phyloP scores from a whole-genome alignment of 106 monocot genomes.

The Acorus gramineus region DNA sequence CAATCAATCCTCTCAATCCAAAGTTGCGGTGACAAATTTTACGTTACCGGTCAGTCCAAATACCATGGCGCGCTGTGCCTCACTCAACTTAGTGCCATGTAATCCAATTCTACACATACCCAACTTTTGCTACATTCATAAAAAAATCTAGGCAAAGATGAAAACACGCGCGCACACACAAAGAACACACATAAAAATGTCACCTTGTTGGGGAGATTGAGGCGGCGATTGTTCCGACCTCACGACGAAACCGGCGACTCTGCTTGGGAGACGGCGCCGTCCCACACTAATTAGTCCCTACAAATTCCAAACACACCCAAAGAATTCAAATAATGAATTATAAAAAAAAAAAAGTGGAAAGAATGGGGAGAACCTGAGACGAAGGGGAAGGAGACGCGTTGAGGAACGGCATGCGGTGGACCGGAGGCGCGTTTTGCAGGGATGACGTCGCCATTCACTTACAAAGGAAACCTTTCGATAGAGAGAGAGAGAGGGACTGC shows the following conservation, averaged over 20 bases:
- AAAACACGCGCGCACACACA: neutral
- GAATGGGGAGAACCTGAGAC: constrained; percentile 7
- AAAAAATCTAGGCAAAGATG: neutral
- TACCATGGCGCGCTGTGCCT: no score
- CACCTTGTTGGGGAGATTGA: constrained; percentile 17
- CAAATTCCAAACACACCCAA: neutral
- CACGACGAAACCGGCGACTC: neutral
- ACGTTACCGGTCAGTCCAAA: no score
- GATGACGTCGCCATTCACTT: constrained; percentile 6
- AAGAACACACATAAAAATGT: neutral
- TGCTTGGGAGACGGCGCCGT: constrained; percentile 2
- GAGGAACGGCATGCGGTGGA: constrained; percentile 13
- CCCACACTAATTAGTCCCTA: neutral
- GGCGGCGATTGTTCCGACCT: constrained; percentile 7
- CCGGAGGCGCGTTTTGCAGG: constrained; percentile 12
- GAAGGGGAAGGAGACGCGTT: constrained; percentile 10
- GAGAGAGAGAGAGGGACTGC: no score
- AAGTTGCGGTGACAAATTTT: no score
- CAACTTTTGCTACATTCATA: no score
- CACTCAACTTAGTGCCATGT: no score
- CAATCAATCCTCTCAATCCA: no score
- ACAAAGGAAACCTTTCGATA: neutral
- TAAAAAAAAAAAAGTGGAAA: neutral
- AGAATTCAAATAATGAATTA: neutral
- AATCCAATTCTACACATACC: no score